phyloP scores from a whole-genome alignment of 306 rosid species.

The Lithocarpus polystachyus region DNA sequence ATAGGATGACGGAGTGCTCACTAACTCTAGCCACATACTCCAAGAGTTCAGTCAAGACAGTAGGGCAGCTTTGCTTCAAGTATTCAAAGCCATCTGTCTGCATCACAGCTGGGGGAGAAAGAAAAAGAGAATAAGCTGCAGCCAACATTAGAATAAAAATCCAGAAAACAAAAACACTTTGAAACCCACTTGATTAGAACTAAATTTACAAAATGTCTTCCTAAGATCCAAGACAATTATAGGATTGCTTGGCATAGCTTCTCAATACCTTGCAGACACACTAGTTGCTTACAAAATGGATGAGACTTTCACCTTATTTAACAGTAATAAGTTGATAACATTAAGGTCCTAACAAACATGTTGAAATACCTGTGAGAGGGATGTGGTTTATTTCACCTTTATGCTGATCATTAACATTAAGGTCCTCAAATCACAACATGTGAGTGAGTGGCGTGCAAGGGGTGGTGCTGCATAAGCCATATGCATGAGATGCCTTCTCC shows the following conservation, averaged over 20 bases:
- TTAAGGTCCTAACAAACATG: not conserved
- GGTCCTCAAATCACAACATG: not conserved
- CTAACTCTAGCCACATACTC: slow-evolving; percentile 79
- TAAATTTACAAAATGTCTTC: not conserved
- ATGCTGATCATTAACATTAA: not conserved
- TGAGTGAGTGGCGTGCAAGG: too few species aligned
- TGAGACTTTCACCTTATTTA: not conserved
- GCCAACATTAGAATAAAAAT: not conserved
- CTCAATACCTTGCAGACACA: not conserved
- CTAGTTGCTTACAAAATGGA: not conserved
- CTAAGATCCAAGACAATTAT: not conserved
- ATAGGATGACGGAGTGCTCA: slow-evolving; percentile 58
- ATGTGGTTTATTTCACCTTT: too few species aligned
- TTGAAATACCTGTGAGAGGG: not conserved
- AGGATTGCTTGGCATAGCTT: not conserved
- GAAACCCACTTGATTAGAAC: not conserved
- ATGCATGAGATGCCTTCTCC: too few species aligned
- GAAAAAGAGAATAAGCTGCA: not conserved
- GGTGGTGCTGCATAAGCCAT: too few species aligned
- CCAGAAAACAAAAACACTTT: not conserved
- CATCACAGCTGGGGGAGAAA: slow-evolving; percentile 69
- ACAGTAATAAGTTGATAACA: not conserved
- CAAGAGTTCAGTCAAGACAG: slow-evolving; percentile 77
- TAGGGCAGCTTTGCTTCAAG: slow-evolving; percentile 86
- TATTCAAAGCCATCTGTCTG: slow-evolving; percentile 85